These are phyloP conservation scores for Lizanozyma gosingica DNA, from an alignment of 1,139 yeast genomes.

Conservation along the genomic window DNA sequence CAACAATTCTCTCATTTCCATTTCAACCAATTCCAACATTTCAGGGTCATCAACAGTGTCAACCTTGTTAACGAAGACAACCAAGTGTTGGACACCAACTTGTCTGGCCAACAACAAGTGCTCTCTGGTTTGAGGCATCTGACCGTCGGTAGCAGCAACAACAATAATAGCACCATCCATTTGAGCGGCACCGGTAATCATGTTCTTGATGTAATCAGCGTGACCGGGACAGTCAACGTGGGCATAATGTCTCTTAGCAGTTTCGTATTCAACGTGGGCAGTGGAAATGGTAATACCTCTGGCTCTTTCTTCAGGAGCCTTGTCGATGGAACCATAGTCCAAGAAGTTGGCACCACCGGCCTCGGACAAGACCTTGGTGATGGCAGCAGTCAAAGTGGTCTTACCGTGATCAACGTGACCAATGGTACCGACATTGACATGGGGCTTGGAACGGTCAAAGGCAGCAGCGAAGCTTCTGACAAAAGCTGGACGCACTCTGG, in stretches of 20 bases:
- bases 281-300: constrained; percentile 99
- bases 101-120: constrained; percentile 97
- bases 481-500: constrained; percentile 19
- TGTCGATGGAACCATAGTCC: constrained; percentile 90
- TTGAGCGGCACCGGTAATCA: constrained; percentile 99
- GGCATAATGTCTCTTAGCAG: constrained; percentile 88
- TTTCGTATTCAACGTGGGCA: constrained; percentile 94
- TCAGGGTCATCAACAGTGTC: constrained; percentile 98
- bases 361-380: constrained; percentile 85
- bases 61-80: constrained; percentile 95
- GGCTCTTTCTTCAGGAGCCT: constrained; percentile 99
- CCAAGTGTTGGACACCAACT: constrained; percentile 97
- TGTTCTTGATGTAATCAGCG: constrained; percentile 96
- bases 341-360: constrained; percentile 89
- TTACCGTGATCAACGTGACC: constrained; percentile 98
- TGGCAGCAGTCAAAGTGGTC: constrained; percentile 96
- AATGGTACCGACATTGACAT: constrained; percentile 89
- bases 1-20: constrained; percentile 99
- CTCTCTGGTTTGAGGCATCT: constrained; percentile 99
- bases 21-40: constrained; percentile 98
- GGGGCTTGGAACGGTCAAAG: constrained; percentile 90
- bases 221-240: constrained; percentile 98
- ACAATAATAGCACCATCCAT: constrained; percentile 99
- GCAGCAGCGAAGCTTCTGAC: constrained; percentile 52
- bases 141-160: constrained; percentile 98